Conservation (phyloP, 805 yeast genomes). For the Suhomyces vadensis region DNA sequence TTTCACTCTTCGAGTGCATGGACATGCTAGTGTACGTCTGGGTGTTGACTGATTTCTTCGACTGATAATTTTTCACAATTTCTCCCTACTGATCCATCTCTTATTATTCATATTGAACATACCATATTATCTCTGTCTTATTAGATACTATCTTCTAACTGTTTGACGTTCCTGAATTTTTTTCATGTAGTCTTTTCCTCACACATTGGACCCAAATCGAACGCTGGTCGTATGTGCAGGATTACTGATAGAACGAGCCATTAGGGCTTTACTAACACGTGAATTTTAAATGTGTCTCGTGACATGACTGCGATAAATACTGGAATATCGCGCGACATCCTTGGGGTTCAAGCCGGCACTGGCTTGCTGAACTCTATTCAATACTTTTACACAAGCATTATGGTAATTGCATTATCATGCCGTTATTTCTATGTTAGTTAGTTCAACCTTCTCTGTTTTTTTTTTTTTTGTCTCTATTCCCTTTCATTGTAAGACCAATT, state of each 20-base stretch:
- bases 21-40: too few relatives aligned
- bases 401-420: too few relatives aligned
- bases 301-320: slow-evolving; percentile 6
- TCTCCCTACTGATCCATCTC: not conserved
- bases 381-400: too few relatives aligned
- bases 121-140: slow-evolving; percentile 18
- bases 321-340: too few relatives aligned
- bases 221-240: slow-evolving; percentile 2
- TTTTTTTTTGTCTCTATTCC: too few relatives aligned
- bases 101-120: slow-evolving; percentile 7
- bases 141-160: slow-evolving; percentile 8
- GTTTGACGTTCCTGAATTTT: slow-evolving; percentile 3
- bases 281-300: slow-evolving; percentile 3
- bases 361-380: too few relatives aligned
- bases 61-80: not conserved
- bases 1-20: too few relatives aligned
- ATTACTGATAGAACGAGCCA: not conserved
- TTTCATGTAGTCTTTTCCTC: slow-evolving; percentile 2
- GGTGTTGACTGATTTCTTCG: too few relatives aligned
- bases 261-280: slow-evolving; percentile 3
- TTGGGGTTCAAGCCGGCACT: too few relatives aligned
- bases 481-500: too few relatives aligned
- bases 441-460: too few relatives aligned
- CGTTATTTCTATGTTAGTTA: too few relatives aligned
- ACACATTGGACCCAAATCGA: not conserved